Evolutionary conservation across 495 filamentous ascomycete species (phyloP), one percentile per base, ranked within the genome.

Genomic region (Penicillium longicatenatum): DNA sequence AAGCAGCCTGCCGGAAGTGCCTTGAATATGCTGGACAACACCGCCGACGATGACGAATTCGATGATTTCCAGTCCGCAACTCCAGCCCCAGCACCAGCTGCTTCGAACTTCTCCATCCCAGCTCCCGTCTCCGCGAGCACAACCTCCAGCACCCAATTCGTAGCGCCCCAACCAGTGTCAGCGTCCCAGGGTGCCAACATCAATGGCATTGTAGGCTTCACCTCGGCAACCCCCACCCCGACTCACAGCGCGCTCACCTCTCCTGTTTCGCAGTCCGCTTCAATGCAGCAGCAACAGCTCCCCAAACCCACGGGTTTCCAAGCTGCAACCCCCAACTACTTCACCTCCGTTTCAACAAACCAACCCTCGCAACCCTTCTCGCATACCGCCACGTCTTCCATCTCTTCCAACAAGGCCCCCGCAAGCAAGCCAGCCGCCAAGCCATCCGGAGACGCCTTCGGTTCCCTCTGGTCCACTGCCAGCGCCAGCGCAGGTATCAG

Each of bases 51-150:
- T 58, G 94, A 98, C 63, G 95, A 98, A 50, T 98, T 98, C 63
- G 94, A 98, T 68, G 95, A 98, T 69, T 98, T 98, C 82, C 91
- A 96, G 72, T 93, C 92, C n/a, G 94, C 95, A 16, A 79, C 89
- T 5, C 86, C 91, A 17, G 75, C 82, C 21, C 14, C 54, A 14
- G 61, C 77, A 46, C 62, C 78, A 24, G 65, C 80, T 44, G 68
- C 76, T 17, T 59, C 78, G 50, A 76, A 68, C 52, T 80, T 82
- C 60, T 63, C 73, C 5, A 76, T 82, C 19, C 67, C 70, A 21
- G 71, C 76, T 16, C 74, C 89, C 16, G 79, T 84, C 48, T 82
- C 86, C 29, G 82, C 82, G 29, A 86, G 82, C 55, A 84, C 86
- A n/a, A 83, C 71, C 49, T 83, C 85, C 16, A 80, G 68, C 57